Base-by-base conservation (phyloP, 2,329 filamentous ascomycete genomes). In the Neonectria punicea region DNA sequence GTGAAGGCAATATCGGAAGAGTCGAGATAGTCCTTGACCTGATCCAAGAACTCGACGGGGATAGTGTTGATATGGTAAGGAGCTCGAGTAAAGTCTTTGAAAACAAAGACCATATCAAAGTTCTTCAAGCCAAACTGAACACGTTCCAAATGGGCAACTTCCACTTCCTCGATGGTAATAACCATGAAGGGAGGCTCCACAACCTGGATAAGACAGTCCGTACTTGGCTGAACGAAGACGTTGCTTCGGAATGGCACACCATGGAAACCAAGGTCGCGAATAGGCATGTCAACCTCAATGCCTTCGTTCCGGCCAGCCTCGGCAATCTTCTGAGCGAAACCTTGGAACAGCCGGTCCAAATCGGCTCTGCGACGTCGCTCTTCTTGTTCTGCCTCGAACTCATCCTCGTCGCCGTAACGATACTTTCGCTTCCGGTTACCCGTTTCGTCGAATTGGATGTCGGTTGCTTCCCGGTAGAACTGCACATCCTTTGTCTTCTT, bases 401-500 rank as follows among this genome's bases (percentile, higher is more conserved):
- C 96, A 76, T 99, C 96, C 78, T 99, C 97, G 69, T 99, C 96
- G 47, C 96, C 96, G 76, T 97, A 98, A 53, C 96, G 91, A 81
- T 98, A 97, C 82, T 98, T 98, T 71, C 96, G 92, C 83, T 98
- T 97, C 69, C 97, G 89, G 81, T 98, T 99, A 71, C 96, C 97
- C 53, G 96, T 99, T 82, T 99, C 96, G 75, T 99, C 96, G 73
- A 99, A 98, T 76, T 97, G 94, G 79, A 99, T 98, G 72, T 99
- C 96, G 0, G 96, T 98, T 4, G 96, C 96, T 82, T 99, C 96
- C 58, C 96, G 90, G 76, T 98, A 98, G 81, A 99, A 99, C 74
- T 99, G 97, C 1, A 99, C 92, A 78, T 99, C 97, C 83, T 96
- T 98, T 11, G 96, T 97, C 88, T 99, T 99, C 84, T 97, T 97